A percentile compares a stretch with the other conserved stretches of the same genome.
These are phyloP conservation scores for Graphilbum sp. DNA, from an alignment of 2,329 filamentous ascomycete species.

Conservation along the genomic window DNA sequence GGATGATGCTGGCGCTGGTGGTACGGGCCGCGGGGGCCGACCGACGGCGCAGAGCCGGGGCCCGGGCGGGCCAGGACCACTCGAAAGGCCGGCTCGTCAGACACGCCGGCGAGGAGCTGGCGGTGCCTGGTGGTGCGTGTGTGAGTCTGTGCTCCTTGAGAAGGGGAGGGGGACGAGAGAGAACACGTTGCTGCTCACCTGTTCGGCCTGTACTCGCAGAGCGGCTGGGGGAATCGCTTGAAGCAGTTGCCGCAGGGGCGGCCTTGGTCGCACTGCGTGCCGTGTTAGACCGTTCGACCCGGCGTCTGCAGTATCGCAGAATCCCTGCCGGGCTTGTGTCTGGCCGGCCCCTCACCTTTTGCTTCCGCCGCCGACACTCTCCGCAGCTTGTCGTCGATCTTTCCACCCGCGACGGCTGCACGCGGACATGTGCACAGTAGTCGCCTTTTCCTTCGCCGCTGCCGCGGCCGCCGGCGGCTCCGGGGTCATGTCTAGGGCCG, in stretches of 20 bases:
- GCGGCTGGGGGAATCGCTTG: constrained; percentile 32
- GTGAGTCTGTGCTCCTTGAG: constrained; percentile 1
- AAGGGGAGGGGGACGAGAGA: background rate
- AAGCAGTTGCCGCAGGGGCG: constrained; percentile 37
- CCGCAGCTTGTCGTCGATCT: constrained; percentile 23
- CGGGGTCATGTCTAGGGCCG: no score
- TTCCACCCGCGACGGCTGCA: constrained; percentile 11
- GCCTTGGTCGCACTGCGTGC: constrained; percentile 35
- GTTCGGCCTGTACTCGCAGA: constrained; percentile 27
- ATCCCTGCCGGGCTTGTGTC: no score
- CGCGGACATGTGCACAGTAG: constrained; percentile 15
- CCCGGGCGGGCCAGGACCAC: constrained; percentile 9
- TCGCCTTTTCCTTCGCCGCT: no score
- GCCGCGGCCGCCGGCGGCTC: no score
- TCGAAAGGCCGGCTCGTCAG: constrained; percentile 12
- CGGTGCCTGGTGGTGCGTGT: background rate
- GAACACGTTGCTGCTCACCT: no score
- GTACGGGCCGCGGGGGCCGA: constrained; percentile 9
- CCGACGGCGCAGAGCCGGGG: constrained; percentile 3
- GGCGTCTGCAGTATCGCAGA: no score
- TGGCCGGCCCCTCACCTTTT: constrained; percentile 30
- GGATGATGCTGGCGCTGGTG: constrained; percentile 7
- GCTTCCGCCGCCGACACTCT: constrained; percentile 31
- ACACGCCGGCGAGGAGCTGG: constrained; percentile 4
- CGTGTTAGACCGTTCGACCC: background rate